Percentiles rank a stretch among this genome's conserved stretches.
Evolutionary conservation across 208 protist genomes (phyloP).

Genomic region (Trypanosoma melophagium): DNA sequence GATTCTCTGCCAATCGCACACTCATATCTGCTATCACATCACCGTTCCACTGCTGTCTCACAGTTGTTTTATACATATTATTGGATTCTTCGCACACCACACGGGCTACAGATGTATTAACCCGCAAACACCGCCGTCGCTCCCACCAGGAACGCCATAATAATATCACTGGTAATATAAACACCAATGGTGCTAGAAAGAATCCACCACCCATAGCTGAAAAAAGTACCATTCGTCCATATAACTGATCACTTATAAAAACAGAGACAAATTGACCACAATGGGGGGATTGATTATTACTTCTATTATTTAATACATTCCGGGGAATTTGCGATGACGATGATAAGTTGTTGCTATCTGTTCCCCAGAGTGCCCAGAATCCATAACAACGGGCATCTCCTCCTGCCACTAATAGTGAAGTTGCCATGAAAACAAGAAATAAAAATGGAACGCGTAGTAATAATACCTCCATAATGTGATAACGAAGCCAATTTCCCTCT

Average conservation of each 20-base stretch:
- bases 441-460: conserved; percentile 24
- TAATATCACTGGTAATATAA: conserved; percentile 5
- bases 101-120: conserved; percentile 11
- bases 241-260: conserved; percentile 6
- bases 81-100: neutral
- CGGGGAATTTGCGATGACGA: neutral
- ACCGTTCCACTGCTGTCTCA: neutral
- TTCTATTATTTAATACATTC: neutral
- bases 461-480: conserved; percentile 20
- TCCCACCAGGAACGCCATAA: conserved; percentile 17
- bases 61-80: neutral
- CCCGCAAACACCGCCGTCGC: neutral
- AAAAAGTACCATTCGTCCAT: conserved; percentile 13
- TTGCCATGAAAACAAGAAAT: conserved; percentile 8
- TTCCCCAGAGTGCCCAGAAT: conserved; percentile 17
- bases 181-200: conserved; percentile 22
- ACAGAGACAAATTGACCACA: conserved; percentile 4
- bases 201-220: conserved; percentile 14
- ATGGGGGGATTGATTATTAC: neutral
- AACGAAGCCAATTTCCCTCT: conserved; percentile 15
- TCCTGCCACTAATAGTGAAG: conserved; percentile 17
- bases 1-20: too few relatives aligned
- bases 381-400: conserved; percentile 15
- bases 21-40: neutral
- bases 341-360: neutral